Conservation (phyloP, 805 yeast species). For the Yarrowia sp. region DNA sequence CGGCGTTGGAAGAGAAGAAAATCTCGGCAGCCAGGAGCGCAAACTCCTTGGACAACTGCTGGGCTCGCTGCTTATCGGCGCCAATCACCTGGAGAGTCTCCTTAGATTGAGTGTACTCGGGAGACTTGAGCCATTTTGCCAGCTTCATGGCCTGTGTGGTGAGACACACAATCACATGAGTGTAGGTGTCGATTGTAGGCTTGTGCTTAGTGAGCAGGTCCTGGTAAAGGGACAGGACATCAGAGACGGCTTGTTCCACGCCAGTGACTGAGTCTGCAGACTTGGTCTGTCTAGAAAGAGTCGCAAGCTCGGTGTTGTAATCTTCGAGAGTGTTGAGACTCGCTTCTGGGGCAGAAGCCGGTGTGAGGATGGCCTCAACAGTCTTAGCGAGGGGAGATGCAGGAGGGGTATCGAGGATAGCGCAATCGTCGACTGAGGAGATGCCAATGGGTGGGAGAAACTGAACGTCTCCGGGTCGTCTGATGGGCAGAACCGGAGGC, state of each 20-base stretch:
- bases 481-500: neutral
- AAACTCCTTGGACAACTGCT: neutral
- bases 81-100: neutral
- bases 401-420: slow-evolving; percentile 24
- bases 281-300: neutral
- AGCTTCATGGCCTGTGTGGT: slow-evolving; percentile 15
- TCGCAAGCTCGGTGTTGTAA: neutral
- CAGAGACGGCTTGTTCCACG: neutral
- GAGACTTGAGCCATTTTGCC: slow-evolving; percentile 13
- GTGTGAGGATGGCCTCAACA: neutral
- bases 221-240: neutral
- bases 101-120: slow-evolving; percentile 10
- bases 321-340: neutral
- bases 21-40: neutral
- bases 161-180: neutral
- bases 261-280: neutral
- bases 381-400: neutral
- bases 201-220: neutral
- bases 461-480: slow-evolving; percentile 9
- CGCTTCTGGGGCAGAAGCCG: neutral
- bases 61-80: neutral
- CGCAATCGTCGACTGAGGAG: slow-evolving; percentile 14
- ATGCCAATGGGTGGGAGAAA: slow-evolving; percentile 22
- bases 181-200: slow-evolving; percentile 1
- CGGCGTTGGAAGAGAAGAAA: slow-evolving; percentile 15